These are phyloP conservation scores for Thelonectria discophora DNA, from an alignment of 2,329 filamentous ascomycete species.

Conservation along the genomic window DNA sequence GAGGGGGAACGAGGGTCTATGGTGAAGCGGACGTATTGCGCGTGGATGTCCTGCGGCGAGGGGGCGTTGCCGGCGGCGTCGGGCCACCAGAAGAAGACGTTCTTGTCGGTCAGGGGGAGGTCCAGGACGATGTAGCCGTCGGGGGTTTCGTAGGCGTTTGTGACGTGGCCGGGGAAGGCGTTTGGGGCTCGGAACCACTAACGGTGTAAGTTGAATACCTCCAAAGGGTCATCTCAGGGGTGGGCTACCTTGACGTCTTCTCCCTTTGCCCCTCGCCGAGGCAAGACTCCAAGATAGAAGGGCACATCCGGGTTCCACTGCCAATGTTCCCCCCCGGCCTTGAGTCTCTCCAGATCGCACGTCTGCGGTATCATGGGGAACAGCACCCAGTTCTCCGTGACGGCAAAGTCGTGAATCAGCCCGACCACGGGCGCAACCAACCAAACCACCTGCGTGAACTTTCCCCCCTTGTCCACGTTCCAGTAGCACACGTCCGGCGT, in stretches of 20 bases:
- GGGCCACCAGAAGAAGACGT: conserved; percentile 23
- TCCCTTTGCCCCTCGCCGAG: conserved; percentile 6
- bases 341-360: conserved; percentile 13
- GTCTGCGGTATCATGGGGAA: conserved; percentile 15
- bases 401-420: conserved; percentile 21
- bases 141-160: conserved; percentile 17
- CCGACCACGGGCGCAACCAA: not conserved
- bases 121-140: conserved; percentile 16
- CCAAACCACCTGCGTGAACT: conserved; percentile 8
- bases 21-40: conserved; percentile 3
- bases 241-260: conserved; percentile 9
- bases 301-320: conserved; percentile 4
- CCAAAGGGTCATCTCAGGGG: not conserved
- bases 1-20: conserved; percentile 3
- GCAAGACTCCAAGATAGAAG: conserved; percentile 7
- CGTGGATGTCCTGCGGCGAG: conserved; percentile 5
- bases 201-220: not conserved
- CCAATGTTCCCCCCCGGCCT: conserved; percentile 10
- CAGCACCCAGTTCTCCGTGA: conserved; percentile 19
- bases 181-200: conserved; percentile 19
- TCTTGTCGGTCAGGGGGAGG: conserved; percentile 13
- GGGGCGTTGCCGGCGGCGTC: conserved; percentile 4
- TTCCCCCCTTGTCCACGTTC: not conserved
- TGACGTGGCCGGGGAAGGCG: conserved; percentile 17
- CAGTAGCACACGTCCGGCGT: conserved; percentile 5